Percentiles rank a stretch among this genome's conserved stretches.
These are phyloP conservation scores for Annona cherimola DNA, from an alignment of 164 flowering plant genomes.

Conservation along the genomic window DNA sequence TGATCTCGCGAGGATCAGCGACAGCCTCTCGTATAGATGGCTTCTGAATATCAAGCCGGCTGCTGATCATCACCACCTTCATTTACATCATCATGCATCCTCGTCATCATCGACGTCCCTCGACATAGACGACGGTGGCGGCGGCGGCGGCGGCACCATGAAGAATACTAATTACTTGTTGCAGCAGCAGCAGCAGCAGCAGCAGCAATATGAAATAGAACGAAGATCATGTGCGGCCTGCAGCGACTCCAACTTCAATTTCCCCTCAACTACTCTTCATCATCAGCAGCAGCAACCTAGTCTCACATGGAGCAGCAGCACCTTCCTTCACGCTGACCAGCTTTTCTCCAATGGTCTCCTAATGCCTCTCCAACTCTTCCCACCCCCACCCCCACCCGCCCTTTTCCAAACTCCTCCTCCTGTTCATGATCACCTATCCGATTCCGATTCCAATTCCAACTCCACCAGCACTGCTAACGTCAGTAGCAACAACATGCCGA, in stretches of 20 bases:
- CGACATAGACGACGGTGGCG: constrained; percentile 16
- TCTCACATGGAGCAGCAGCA: too few relatives aligned
- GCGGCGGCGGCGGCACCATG: too few relatives aligned
- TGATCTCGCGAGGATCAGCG: constrained; percentile 21
- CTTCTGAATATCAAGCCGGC: constrained; percentile 36
- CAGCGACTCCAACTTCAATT: constrained; percentile 28
- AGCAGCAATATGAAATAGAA: background rate
- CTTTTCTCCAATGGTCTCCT: constrained; percentile 43
- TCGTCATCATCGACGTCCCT: constrained; percentile 29
- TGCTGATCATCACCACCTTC: constrained; percentile 32
- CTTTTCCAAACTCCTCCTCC: background rate
- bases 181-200: constrained; percentile 24
- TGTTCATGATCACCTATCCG: background rate
- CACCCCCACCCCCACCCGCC: background rate
- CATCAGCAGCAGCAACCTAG: constrained; percentile 2
- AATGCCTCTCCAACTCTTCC: constrained; percentile 18
- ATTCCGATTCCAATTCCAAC: background rate
- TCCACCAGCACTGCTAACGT: background rate
- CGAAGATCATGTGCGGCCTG: background rate
- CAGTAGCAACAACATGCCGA: background rate
- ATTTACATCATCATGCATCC: too few relatives aligned
- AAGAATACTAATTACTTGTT: background rate
- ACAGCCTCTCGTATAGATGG: constrained; percentile 87
- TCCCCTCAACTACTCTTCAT: background rate
- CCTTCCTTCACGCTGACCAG: constrained; percentile 44